A percentile compares a stretch with the other conserved stretches of the same genome.
These are phyloP conservation scores for Zostera marina DNA, from an alignment of 116 monocot species.

Conservation along the genomic window DNA sequence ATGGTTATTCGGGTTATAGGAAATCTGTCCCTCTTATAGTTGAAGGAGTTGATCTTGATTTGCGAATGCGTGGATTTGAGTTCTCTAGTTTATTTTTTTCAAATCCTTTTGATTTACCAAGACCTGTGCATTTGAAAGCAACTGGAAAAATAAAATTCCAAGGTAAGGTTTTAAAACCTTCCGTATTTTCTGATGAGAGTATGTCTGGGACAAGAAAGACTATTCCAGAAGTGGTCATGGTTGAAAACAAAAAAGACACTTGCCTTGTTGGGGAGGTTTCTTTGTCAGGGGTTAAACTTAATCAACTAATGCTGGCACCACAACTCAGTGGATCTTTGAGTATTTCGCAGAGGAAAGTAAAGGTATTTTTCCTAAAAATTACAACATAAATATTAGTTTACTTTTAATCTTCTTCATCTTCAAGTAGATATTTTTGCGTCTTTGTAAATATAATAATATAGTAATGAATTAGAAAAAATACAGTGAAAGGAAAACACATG, in stretches of 20 bases:
- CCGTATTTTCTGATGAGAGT: slow-evolving; percentile 11
- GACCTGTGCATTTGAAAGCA: slow-evolving; percentile 81
- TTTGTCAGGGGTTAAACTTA: slow-evolving; percentile 78
- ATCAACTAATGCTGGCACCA: slow-evolving; percentile 90
- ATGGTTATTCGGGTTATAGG: slow-evolving; percentile 8
- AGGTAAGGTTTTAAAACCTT: slow-evolving; percentile 54
- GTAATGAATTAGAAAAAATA: no score
- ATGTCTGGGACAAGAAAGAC: slow-evolving; percentile 3
- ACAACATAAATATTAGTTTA: neutral
- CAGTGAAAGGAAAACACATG: no score
- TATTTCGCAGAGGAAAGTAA: slow-evolving; percentile 46
- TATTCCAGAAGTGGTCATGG: slow-evolving; percentile 8
- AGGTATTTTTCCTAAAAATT: slow-evolving; percentile 26
- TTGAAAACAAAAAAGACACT: slow-evolving; percentile 15
- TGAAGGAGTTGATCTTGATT: slow-evolving; percentile 84
- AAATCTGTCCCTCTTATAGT: slow-evolving; percentile 43
- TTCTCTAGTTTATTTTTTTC: slow-evolving; percentile 62
- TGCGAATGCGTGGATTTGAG: slow-evolving; percentile 89
- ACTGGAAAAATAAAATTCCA: slow-evolving; percentile 81
- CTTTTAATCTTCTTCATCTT: no score
- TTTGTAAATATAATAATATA: no score
- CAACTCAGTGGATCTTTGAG: slow-evolving; percentile 67
- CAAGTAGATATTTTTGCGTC: no score
- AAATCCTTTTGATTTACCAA: slow-evolving; percentile 60
- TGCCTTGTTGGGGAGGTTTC: slow-evolving; percentile 77